These are phyloP conservation scores for Linum lewisii DNA, from an alignment of 345 rosid genomes.

Conservation along the genomic window DNA sequence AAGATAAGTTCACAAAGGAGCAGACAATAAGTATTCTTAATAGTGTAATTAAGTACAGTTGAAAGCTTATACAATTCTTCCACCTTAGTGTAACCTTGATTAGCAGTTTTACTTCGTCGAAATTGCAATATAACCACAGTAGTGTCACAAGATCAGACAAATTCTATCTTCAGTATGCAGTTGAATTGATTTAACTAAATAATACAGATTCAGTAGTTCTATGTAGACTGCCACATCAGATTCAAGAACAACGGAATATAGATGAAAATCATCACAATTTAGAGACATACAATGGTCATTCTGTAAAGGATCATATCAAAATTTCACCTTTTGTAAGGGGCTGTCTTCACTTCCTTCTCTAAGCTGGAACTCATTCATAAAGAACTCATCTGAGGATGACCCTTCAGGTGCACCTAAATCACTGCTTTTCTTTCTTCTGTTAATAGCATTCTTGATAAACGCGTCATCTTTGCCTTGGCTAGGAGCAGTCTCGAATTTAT, in stretches of 20 bases:
- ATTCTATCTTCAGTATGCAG: background rate
- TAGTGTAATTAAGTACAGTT: background rate
- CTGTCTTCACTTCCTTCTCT: too few relatives aligned
- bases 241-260: too few relatives aligned
- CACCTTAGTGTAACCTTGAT: too few relatives aligned
- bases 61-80: too few relatives aligned
- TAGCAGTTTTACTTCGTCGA: too few relatives aligned
- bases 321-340: conserved; percentile 13
- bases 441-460: conserved; percentile 5
- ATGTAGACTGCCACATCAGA: too few relatives aligned
- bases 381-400: background rate
- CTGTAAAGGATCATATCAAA: background rate
- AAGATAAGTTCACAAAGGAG: background rate
- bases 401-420: conserved; percentile 4
- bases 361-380: background rate
- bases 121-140: too few relatives aligned
- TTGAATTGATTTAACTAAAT: background rate
- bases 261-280: too few relatives aligned
- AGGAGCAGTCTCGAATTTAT: conserved; percentile 21
- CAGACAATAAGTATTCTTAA: too few relatives aligned
- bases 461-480: conserved; percentile 25
- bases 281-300: too few relatives aligned
- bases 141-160: background rate
- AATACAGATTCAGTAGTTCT: too few relatives aligned
- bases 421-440: too few relatives aligned